Evolutionary conservation across 495 filamentous ascomycete genomes (phyloP).

Genomic region (Penicillium lividum): DNA sequence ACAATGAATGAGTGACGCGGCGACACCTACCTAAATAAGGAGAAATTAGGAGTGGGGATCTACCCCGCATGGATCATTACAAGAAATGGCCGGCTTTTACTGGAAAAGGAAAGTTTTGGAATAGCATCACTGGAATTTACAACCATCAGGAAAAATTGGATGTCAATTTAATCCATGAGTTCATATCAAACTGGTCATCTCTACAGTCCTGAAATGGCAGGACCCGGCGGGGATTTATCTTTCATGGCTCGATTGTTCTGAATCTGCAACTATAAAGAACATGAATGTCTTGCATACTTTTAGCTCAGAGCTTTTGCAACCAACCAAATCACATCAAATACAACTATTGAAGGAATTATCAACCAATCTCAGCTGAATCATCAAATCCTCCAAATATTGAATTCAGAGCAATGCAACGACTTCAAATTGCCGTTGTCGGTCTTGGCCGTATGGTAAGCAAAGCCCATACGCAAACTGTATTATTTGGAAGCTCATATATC

Average conservation of each 20-base stretch:
- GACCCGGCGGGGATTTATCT: background rate
- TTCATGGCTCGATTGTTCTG: background rate
- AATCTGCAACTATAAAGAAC: background rate
- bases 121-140: background rate
- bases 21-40: background rate
- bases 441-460: constrained; percentile 51
- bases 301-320: background rate
- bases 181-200: background rate
- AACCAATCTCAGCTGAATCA: background rate
- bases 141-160: background rate
- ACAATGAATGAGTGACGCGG: background rate
- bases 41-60: background rate
- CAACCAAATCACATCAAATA: too few relatives aligned
- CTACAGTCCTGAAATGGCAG: background rate
- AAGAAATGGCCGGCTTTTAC: background rate
- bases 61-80: background rate
- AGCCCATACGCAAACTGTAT: constrained; percentile 45
- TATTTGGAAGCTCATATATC: constrained; percentile 23
- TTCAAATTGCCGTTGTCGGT: constrained; percentile 42
- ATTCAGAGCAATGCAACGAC: background rate
- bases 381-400: background rate
- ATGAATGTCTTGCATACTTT: background rate
- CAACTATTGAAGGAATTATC: too few relatives aligned
- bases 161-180: too few relatives aligned
- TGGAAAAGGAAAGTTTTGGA: background rate